phyloP scores from a whole-genome alignment of 169 alveolate genomes.

The Perkinsus chesapeaki region DNA sequence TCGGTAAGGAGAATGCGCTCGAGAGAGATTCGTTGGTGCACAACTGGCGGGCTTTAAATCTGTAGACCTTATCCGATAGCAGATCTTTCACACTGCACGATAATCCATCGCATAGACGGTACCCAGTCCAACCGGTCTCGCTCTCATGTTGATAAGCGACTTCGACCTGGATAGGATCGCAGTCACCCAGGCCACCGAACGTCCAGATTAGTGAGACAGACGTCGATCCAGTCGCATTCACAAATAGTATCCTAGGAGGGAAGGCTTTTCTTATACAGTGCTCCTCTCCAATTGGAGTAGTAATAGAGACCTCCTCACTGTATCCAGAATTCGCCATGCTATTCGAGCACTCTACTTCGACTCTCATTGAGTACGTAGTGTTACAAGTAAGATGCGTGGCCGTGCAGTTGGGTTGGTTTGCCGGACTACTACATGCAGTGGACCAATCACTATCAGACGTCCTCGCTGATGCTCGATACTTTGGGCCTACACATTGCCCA shows the following conservation, averaged over 20 bases:
- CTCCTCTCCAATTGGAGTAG: neutral
- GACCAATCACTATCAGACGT: neutral
- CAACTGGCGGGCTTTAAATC: neutral
- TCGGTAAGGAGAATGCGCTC: neutral
- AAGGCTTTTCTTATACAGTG: neutral
- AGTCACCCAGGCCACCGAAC: neutral
- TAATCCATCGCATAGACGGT: neutral
- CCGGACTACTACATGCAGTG: neutral
- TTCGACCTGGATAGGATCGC: neutral
- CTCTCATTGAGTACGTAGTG: neutral
- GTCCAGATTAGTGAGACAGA: neutral
- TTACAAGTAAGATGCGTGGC: neutral
- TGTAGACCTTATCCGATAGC: neutral
- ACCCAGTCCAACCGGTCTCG: no score
- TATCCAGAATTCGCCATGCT: neutral
- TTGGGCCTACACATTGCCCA: neutral
- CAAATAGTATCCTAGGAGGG: neutral
- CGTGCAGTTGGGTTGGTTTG: neutral
- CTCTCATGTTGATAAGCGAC: no score
- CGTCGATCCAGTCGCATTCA: neutral
- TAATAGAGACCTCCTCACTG: neutral
- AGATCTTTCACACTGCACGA: neutral
- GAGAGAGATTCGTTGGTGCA: neutral
- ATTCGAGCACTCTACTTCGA: neutral
- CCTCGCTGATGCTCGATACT: neutral